Conservation (phyloP, 2,329 filamentous ascomycete genomes). For the Pseudogymnoascus sp. region DNA sequence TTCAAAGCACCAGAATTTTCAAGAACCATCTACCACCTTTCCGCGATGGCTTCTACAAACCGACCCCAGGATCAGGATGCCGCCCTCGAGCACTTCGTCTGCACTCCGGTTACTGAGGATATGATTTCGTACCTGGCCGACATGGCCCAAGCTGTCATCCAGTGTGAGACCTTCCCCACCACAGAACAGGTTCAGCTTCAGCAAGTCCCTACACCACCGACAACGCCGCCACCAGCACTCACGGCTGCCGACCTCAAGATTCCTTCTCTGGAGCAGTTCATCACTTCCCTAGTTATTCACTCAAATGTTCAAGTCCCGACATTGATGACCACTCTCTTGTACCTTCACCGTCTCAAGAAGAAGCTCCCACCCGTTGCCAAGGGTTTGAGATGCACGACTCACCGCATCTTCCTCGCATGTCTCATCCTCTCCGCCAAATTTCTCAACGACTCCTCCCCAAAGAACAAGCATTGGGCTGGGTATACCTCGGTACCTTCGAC, state of each 20-base stretch:
- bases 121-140: conserved; percentile 73
- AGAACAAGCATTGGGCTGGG: conserved; percentile 99
- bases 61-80: conserved; percentile 34
- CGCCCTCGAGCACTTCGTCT: conserved; percentile 74
- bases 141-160: conserved; percentile 69
- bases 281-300: conserved; percentile 78
- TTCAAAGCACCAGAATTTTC: conserved; percentile 6
- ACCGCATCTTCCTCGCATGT: conserved; percentile 90
- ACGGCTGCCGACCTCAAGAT: conserved; percentile 46
- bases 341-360: conserved; percentile 74
- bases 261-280: conserved; percentile 82
- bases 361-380: conserved; percentile 90
- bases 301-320: conserved; percentile 97
- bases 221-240: conserved; percentile 34
- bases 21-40: background rate
- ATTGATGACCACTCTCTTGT: conserved; percentile 93
- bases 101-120: conserved; percentile 61
- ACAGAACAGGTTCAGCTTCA: conserved; percentile 21
- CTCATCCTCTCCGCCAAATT: conserved; percentile 91
- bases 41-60: background rate
- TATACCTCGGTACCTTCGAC: conserved; percentile 73
- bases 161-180: conserved; percentile 61
- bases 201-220: conserved; percentile 31
- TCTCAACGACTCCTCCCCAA: conserved; percentile 94
- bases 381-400: conserved; percentile 90